Evolutionary conservation across 1,139 yeast genomes (phyloP), one percentile per base, ranked within the genome.

Genomic region (Sugiyamaella xylanicola): DNA sequence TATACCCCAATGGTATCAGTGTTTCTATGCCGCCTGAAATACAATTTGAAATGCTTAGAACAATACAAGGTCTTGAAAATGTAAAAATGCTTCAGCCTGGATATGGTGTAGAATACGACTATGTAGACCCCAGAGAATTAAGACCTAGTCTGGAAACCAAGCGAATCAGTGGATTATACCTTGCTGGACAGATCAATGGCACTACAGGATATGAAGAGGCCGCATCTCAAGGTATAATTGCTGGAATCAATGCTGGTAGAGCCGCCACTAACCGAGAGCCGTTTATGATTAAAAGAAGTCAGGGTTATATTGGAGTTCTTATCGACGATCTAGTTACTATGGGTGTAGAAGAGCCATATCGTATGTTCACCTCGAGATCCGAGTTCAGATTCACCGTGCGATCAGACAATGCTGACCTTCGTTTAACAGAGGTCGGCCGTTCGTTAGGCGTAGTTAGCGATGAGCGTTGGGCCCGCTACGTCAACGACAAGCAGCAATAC

Each of bases 161-260:
- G 65, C 72, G 82, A 4, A 84, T 95, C 1, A 74, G 78, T 16
- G 98, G 98, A 0, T 73, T 95, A 44, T 95, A 75, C 67, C 76
- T 95, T 53, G 99, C 99, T 0, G 99, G 99, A 1, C 99, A 95
- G 72, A 95, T 95, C 44, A 95, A 95, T 68, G 99, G 99, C 45
- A 95, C 99, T 0, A 95, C 99, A 0, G 99, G 99, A 0, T 95
- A 95, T 65, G 99, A 95, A 73, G 99, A 95, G 69, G 99, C 99
- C 0, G 97, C 97, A 1, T 86, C 98, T 0, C 99, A 93, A 68
- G 99, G 99, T 1, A 80, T 92, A 56, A 74, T 95, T 50, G 99
- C 99, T 1, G 99, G 99, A 4, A 86, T 92, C 40, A 95, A 95
- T 69, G 98, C 99, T 0, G 93, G 92, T 0, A 59, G 74, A n/a